These are phyloP conservation scores for Leishmania braziliensis DNA, from an alignment of 208 protist species.

Conservation along the genomic window DNA sequence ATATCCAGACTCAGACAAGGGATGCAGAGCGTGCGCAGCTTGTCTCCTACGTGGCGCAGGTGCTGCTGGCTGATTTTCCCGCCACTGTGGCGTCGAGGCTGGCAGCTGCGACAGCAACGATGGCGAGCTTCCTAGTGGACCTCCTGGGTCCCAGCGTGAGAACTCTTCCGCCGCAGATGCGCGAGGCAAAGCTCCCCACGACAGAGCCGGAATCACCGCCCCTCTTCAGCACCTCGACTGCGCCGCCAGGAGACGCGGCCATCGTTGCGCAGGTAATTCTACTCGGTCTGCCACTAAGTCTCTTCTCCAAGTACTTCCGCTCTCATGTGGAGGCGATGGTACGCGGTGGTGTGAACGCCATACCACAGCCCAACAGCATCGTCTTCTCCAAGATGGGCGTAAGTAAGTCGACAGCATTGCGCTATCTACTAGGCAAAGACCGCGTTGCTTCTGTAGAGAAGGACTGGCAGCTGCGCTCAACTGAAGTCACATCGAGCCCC, in stretches of 20 bases:
- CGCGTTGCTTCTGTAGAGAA: constrained; percentile 22
- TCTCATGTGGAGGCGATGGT: constrained; percentile 43
- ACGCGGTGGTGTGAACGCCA: constrained; percentile 57
- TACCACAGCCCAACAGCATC: constrained; percentile 91
- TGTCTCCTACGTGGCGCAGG: constrained; percentile 10
- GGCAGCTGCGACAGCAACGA: constrained; percentile 2
- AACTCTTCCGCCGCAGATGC: constrained; percentile 10
- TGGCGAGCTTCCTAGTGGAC: constrained; percentile 28
- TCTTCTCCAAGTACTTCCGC: constrained; percentile 77
- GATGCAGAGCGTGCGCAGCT: constrained; percentile 18
- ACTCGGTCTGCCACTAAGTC: constrained; percentile 68
- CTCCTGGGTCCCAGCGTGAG: constrained; percentile 20
- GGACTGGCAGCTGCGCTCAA: constrained; percentile 14
- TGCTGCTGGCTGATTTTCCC: constrained; percentile 25
- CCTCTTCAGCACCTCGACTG: not conserved
- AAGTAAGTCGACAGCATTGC: constrained; percentile 85
- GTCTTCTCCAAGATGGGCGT: constrained; percentile 86
- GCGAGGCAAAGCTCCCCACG: not conserved
- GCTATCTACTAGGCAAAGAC: constrained; percentile 71
- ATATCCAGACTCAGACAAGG: not conserved
- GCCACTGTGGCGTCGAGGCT: constrained; percentile 5
- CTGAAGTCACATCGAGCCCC: not conserved
- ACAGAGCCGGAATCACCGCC: not conserved
- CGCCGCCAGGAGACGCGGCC: constrained; percentile 1
- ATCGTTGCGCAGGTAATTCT: constrained; percentile 83